Conservation (phyloP, 768 basidiomycete genomes). For the Rhodotorula paludigena region DNA sequence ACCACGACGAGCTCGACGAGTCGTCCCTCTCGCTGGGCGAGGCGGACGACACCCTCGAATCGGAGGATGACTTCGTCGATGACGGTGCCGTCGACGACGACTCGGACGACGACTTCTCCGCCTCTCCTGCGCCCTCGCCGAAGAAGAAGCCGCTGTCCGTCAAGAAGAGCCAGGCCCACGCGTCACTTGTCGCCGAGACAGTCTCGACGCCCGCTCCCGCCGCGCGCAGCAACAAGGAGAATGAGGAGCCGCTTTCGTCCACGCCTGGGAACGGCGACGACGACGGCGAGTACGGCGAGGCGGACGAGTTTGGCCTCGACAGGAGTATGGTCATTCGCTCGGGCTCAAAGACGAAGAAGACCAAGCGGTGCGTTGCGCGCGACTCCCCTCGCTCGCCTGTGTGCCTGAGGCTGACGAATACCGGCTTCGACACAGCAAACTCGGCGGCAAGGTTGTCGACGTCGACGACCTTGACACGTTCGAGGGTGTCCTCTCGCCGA, state of each 20-base stretch:
- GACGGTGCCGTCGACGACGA: neutral
- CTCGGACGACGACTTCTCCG: constrained; percentile 6
- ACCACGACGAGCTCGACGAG: neutral
- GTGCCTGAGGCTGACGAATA: too few relatives aligned
- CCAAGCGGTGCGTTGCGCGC: constrained; percentile 6
- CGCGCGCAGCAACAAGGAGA: neutral
- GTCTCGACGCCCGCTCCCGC: neutral
- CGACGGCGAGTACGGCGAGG: constrained; percentile 8
- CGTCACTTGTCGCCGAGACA: too few relatives aligned
- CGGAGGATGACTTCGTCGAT: neutral
- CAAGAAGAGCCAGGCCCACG: too few relatives aligned
- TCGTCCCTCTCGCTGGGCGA: neutral
- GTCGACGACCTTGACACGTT: constrained; percentile 24
- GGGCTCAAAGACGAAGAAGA: constrained; percentile 24
- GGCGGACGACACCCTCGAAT: neutral
- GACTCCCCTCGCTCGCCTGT: too few relatives aligned
- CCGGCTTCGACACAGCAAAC: constrained; percentile 12
- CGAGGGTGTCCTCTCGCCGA: constrained; percentile 15
- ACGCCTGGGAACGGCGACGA: neutral
- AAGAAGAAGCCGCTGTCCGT: neutral
- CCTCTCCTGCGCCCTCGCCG: neutral
- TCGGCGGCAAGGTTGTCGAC: constrained; percentile 25
- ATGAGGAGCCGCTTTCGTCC: neutral
- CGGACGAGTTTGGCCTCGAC: constrained; percentile 26
- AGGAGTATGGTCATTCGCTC: constrained; percentile 25